Evolutionary conservation across 2,329 filamentous ascomycete species (phyloP).

Genomic region (Pestalotiopsis sp.): DNA sequence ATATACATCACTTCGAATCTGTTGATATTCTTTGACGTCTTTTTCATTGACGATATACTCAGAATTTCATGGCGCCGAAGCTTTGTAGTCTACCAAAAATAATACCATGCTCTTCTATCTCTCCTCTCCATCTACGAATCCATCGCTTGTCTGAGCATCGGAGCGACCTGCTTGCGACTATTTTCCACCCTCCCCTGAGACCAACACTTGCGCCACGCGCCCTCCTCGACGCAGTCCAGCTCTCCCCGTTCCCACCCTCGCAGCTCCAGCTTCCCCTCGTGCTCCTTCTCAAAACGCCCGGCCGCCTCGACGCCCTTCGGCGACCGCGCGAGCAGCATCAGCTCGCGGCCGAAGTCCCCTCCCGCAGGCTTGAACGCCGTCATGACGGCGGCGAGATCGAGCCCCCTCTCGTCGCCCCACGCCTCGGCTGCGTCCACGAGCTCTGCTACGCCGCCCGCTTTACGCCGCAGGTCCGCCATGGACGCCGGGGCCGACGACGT

Average conservation of each 20-base stretch:
- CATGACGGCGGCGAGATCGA: constrained; percentile 70
- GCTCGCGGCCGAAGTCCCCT: constrained; percentile 62
- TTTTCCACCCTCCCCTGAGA: constrained; percentile 60
- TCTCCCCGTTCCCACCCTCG: constrained; percentile 51
- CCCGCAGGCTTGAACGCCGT: constrained; percentile 56
- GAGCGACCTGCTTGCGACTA: constrained; percentile 69
- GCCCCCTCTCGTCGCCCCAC: constrained; percentile 55
- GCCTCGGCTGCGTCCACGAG: constrained; percentile 49
- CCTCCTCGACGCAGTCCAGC: constrained; percentile 39
- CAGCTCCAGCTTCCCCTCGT: constrained; percentile 53
- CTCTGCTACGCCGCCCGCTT: constrained; percentile 42
- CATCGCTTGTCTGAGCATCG: constrained; percentile 61
- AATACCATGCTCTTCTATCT: background rate
- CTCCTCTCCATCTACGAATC: constrained; percentile 22
- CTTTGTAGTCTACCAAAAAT: background rate
- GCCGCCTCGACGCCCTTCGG: constrained; percentile 44
- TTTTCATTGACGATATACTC: background rate
- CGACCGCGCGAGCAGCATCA: constrained; percentile 65
- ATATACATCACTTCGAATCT: no score
- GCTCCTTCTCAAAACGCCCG: constrained; percentile 51
- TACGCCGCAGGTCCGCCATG: constrained; percentile 59
- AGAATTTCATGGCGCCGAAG: background rate
- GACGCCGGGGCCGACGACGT: constrained; percentile 65
- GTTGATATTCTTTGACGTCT: no score
- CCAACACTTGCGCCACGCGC: constrained; percentile 62